Evolutionary conservation across 768 basidiomycete species (phyloP).

Genomic region (Leucosporidium yakuticum): DNA sequence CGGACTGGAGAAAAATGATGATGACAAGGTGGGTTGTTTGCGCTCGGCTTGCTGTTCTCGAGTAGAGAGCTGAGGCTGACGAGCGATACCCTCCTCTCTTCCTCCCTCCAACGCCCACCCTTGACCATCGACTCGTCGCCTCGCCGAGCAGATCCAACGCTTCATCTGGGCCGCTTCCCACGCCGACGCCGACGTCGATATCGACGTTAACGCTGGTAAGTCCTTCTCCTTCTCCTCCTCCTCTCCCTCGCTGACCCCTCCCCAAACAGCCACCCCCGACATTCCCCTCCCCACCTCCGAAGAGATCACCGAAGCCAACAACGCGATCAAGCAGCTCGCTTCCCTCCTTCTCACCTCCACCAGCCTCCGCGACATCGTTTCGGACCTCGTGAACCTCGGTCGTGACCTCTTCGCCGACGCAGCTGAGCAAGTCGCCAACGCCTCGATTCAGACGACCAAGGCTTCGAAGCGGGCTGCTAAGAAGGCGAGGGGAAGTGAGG

Average conservation of each 20-base stretch:
- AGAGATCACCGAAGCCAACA: slow-evolving; percentile 23
- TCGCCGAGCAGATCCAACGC: slow-evolving; percentile 39
- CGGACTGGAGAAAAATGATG: slow-evolving; percentile 45
- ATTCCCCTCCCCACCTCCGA: slow-evolving; percentile 42
- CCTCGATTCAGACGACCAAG: slow-evolving; percentile 12
- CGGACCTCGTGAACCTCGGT: slow-evolving; percentile 42
- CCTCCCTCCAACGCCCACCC: too few species aligned
- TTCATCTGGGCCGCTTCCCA: slow-evolving; percentile 40
- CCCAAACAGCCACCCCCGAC: slow-evolving; percentile 39
- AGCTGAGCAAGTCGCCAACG: slow-evolving; percentile 43
- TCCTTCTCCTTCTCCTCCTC: neutral
- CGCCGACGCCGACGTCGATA: slow-evolving; percentile 41
- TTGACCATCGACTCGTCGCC: too few species aligned
- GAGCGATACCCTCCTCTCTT: too few species aligned
- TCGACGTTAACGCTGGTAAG: slow-evolving; percentile 35
- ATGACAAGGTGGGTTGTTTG: slow-evolving; percentile 29
- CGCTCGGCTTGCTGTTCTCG: too few species aligned
- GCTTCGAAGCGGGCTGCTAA: slow-evolving; percentile 42
- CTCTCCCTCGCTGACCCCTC: slow-evolving; percentile 1
- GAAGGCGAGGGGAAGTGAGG: slow-evolving; percentile 37
- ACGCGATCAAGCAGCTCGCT: slow-evolving; percentile 43
- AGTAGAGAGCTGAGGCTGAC: too few species aligned
- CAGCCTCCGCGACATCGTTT: slow-evolving; percentile 43
- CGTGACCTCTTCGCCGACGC: slow-evolving; percentile 46
- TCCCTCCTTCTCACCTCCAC: slow-evolving; percentile 44